Evolutionary conservation across 2,329 filamentous ascomycete genomes (phyloP).

Genomic region (Xylaria multiplex): DNA sequence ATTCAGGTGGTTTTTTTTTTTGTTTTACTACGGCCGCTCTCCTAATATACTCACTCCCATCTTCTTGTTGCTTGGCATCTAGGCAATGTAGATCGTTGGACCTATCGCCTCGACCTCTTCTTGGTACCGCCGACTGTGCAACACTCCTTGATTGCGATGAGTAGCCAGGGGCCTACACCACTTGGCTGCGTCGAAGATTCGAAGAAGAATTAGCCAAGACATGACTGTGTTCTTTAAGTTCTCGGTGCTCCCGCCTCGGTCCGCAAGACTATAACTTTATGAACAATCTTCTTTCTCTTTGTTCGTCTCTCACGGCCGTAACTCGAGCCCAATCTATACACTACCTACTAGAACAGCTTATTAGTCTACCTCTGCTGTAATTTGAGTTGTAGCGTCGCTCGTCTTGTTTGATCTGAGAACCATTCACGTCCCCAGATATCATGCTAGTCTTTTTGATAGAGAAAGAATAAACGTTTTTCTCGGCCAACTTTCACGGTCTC

Average conservation of each 20-base stretch:
- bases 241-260: slow-evolving; percentile 25
- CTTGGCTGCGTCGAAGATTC: slow-evolving; percentile 47
- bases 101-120: slow-evolving; percentile 21
- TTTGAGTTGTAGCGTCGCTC: not conserved
- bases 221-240: slow-evolving; percentile 32
- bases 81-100: slow-evolving; percentile 33
- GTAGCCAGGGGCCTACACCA: slow-evolving; percentile 26
- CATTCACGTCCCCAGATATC: not conserved
- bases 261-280: not conserved
- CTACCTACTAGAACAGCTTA: not conserved
- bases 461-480: not conserved
- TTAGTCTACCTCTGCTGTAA: not conserved
- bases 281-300: slow-evolving; percentile 12
- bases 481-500: not conserved
- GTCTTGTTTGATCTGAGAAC: not conserved
- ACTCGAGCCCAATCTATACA: not conserved
- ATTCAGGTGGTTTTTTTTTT: slow-evolving; percentile 17
- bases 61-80: slow-evolving; percentile 31
- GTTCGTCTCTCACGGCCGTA: not conserved
- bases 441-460: not conserved
- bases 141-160: slow-evolving; percentile 26
- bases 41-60: slow-evolving; percentile 25
- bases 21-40: slow-evolving; percentile 18
- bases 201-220: slow-evolving; percentile 45
- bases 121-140: slow-evolving; percentile 29